A percentile compares a stretch with the other conserved stretches of the same genome.
phyloP scores from a whole-genome alignment of 192 early-diverging fungal genomes.

The Rhizophagus clarus region DNA sequence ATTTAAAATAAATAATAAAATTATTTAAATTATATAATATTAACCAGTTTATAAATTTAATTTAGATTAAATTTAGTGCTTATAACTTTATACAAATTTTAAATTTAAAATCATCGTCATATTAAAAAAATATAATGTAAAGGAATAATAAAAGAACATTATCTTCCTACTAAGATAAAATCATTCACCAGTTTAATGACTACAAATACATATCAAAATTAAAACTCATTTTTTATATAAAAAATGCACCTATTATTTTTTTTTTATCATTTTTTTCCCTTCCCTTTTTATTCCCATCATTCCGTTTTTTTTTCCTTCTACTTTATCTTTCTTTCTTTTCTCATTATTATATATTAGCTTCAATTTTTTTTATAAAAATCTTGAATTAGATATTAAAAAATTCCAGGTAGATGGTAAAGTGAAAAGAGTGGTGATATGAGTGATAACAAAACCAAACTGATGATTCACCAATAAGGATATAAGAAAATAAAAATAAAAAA shows the following conservation, averaged over 20 bases:
- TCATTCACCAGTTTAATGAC: background rate
- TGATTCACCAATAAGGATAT: background rate
- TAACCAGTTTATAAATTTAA: too few species aligned
- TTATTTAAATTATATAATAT: too few species aligned
- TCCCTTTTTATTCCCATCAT: background rate
- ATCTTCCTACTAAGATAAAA: background rate
- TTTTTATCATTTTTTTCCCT: background rate
- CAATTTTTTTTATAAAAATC: constrained; percentile 13
- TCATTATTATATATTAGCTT: background rate
- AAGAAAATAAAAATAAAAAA: background rate
- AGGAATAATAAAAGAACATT: background rate
- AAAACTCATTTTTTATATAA: background rate
- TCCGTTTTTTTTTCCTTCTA: background rate
- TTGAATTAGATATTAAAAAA: constrained; percentile 17
- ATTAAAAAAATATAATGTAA: background rate
- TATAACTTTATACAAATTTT: too few species aligned
- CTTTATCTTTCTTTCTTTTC: background rate
- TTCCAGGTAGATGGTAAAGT: background rate
- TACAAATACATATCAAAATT: constrained; percentile 5
- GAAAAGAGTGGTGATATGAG: background rate
- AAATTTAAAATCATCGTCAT: too few species aligned
- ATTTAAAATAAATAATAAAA: too few species aligned
- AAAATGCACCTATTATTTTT: background rate
- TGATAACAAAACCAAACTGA: background rate
- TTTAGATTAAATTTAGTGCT: too few species aligned